A percentile compares a stretch with the other conserved stretches of the same genome.
These are phyloP conservation scores for Phytophthora idaei DNA, from an alignment of 352 stramenopile genomes.

Conservation along the genomic window DNA sequence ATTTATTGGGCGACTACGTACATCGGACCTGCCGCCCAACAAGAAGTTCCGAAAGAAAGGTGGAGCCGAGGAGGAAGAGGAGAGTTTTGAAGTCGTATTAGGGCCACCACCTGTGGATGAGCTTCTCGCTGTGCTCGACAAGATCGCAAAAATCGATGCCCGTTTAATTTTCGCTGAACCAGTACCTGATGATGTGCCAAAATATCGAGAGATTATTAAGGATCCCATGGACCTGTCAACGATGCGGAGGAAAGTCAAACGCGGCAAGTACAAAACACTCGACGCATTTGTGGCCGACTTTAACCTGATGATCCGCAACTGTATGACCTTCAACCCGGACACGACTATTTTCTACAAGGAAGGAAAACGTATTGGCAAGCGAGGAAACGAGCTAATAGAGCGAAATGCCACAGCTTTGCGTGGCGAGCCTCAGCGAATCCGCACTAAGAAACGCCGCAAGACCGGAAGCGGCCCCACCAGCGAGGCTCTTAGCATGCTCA, in stretches of 20 bases:
- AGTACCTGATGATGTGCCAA: conserved; percentile 83
- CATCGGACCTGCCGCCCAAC: conserved; percentile 70
- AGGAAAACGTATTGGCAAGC: conserved; percentile 84
- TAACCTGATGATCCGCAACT: conserved; percentile 89
- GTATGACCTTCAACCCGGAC: conserved; percentile 86
- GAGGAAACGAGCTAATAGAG: conserved; percentile 81
- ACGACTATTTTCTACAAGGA: conserved; percentile 90
- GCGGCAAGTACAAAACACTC: conserved; percentile 83
- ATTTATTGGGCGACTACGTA: conserved; percentile 73
- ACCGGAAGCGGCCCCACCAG: conserved; percentile 46
- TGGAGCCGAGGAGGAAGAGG: conserved; percentile 72
- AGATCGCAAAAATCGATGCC: conserved; percentile 78
- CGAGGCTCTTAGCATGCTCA: conserved; percentile 75
- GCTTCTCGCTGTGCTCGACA: conserved; percentile 74
- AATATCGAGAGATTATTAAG: conserved; percentile 84
- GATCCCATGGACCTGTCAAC: conserved; percentile 88
- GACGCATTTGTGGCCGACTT: conserved; percentile 83
- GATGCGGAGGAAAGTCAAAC: conserved; percentile 80
- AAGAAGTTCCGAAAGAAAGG: conserved; percentile 83
- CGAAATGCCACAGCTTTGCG: conserved; percentile 64
- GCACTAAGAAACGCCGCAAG: conserved; percentile 80
- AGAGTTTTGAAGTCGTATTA: conserved; percentile 82
- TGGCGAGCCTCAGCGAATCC: conserved; percentile 75
- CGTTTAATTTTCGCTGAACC: conserved; percentile 86
- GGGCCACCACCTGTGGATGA: conserved; percentile 75